A percentile compares a stretch with the other conserved stretches of the same genome.
Evolutionary conservation across 2,329 filamentous ascomycete genomes (phyloP).

Genomic region (Aspergillus fumigatus): DNA sequence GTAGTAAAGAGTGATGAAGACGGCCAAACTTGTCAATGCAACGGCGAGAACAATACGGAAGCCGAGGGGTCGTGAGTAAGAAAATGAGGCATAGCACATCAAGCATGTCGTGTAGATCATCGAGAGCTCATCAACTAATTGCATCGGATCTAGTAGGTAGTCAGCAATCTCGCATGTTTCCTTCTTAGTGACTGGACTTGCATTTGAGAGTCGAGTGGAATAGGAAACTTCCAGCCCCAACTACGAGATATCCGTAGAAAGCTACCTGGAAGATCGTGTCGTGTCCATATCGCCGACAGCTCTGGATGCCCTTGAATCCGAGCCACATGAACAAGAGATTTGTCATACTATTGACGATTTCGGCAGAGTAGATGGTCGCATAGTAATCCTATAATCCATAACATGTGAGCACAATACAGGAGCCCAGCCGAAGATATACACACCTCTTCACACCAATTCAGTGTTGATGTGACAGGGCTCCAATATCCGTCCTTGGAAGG

Average conservation of each 20-base stretch:
- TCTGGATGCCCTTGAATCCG: conserved; percentile 68
- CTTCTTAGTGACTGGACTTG: conserved; percentile 26
- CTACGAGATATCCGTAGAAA: conserved; percentile 58
- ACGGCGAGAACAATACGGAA: conserved; percentile 55
- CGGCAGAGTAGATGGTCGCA: conserved; percentile 69
- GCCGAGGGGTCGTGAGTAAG: conserved; percentile 55
- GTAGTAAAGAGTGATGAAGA: conserved; percentile 74
- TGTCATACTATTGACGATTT: conserved; percentile 75
- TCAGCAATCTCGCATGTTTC: conserved; percentile 14
- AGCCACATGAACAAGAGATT: conserved; percentile 79
- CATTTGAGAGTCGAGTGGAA: conserved; percentile 63
- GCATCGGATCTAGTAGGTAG: conserved; percentile 57
- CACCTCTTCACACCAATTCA: conserved; percentile 80
- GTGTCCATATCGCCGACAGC: conserved; percentile 68
- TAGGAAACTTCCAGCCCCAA: conserved; percentile 58
- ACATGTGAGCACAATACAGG: background rate
- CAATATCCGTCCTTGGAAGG: conserved; percentile 56
- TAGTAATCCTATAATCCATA: conserved; percentile 60
- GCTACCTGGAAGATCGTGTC: conserved; percentile 69
- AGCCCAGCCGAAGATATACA: conserved; percentile 7
- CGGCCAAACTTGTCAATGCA: conserved; percentile 52
- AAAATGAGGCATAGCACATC: conserved; percentile 70
- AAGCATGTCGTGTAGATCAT: conserved; percentile 70
- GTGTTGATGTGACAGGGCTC: conserved; percentile 65
- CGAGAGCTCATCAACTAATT: conserved; percentile 64